These are phyloP conservation scores for Verticillium alfalfae DNA, from an alignment of 2,329 filamentous ascomycete genomes.

Conservation along the genomic window DNA sequence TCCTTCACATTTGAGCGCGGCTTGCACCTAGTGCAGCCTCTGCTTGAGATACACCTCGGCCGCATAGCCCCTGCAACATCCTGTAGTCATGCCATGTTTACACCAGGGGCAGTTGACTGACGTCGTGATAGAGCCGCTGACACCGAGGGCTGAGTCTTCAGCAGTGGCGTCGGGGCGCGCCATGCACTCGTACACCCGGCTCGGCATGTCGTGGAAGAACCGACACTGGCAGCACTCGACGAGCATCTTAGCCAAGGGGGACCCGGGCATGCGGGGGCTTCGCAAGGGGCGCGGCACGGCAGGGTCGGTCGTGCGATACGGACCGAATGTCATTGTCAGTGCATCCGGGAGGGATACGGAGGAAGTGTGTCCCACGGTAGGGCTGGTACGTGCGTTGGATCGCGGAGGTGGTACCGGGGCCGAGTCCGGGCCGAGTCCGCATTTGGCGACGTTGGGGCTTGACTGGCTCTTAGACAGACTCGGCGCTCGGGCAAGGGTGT, in stretches of 20 bases:
- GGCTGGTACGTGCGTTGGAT: constrained; percentile 16
- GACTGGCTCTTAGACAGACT: constrained; percentile 14
- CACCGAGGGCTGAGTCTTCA: constrained; percentile 43
- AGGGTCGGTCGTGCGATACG: neutral
- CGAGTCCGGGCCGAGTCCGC: constrained; percentile 28
- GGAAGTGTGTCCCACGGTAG: constrained; percentile 13
- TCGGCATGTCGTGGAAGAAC: constrained; percentile 62
- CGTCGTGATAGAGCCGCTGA: constrained; percentile 52
- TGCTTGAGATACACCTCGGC: constrained; percentile 63
- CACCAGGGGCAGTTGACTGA: constrained; percentile 69
- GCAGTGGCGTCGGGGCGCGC: constrained; percentile 51
- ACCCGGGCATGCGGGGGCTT: neutral
- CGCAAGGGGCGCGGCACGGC: neutral
- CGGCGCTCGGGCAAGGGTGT: neutral
- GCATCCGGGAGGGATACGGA: neutral
- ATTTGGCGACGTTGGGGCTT: constrained; percentile 15
- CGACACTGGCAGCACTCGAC: constrained; percentile 61
- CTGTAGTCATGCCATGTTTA: constrained; percentile 62
- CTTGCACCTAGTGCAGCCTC: constrained; percentile 41
- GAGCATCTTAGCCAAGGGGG: constrained; percentile 54
- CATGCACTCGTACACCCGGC: constrained; percentile 60
- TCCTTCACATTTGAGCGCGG: neutral
- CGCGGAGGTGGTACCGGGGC: constrained; percentile 20
- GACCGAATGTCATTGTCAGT: neutral
- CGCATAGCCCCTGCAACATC: constrained; percentile 64